phyloP scores from a whole-genome alignment of 352 stramenopile species.

The Phytophthora fragariaefolia region DNA sequence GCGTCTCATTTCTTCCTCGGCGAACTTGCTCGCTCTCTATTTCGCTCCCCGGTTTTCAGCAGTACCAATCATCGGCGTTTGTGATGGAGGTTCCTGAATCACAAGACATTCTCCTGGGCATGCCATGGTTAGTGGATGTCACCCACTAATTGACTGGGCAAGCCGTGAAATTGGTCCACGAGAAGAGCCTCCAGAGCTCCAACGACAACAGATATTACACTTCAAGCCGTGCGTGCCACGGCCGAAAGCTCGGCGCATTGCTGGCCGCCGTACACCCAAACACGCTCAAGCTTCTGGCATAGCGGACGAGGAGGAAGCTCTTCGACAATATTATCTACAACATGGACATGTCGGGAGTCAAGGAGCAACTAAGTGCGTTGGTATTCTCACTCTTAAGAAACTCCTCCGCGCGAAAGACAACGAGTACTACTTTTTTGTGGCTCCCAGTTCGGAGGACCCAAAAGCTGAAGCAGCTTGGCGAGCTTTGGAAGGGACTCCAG shows the following conservation, averaged over 20 bases:
- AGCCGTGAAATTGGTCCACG: not conserved
- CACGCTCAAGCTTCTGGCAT: not conserved
- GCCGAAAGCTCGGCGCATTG: not conserved
- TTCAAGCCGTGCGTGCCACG: not conserved
- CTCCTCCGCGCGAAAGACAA: constrained; percentile 3
- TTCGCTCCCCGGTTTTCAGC: not conserved
- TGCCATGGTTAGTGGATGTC: constrained; percentile 5
- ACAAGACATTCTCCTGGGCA: constrained; percentile 9
- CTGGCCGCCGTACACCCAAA: not conserved
- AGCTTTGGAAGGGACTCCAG: not conserved
- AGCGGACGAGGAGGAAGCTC: not conserved
- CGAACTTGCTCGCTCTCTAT: not conserved
- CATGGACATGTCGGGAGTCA: not conserved
- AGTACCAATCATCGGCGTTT: not conserved
- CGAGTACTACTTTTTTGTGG: constrained; percentile 11
- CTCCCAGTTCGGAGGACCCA: not conserved
- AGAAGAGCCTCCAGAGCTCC: not conserved
- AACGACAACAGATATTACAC: not conserved
- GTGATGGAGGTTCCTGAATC: not conserved
- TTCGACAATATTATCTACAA: constrained; percentile 11
- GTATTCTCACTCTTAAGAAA: not conserved
- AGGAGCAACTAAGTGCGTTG: not conserved
- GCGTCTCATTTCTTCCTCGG: not conserved
- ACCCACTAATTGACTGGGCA: constrained; percentile 6
- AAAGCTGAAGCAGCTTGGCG: constrained; percentile 3